Evolutionary conservation across 805 yeast species (phyloP), one percentile per base, ranked within the genome.

Genomic region (Candida methanosorbosa): DNA sequence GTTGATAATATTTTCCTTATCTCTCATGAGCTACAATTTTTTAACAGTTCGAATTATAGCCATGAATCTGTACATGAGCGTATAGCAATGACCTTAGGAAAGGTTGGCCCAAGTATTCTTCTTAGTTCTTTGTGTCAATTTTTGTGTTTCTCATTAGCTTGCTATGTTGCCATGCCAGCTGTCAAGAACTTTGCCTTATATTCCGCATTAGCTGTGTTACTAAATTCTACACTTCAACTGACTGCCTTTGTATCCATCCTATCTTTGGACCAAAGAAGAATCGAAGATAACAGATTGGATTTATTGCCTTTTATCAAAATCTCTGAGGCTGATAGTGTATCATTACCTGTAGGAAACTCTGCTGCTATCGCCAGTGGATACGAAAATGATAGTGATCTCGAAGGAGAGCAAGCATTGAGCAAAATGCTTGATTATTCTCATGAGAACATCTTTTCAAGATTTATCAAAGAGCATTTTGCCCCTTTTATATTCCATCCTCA

Each of bases 111-210:
- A 0, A 82, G 94, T 16, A 85, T 94, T 38, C 52, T 85, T 9
- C 62, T 85, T 17, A 81, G 95, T 35, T 75, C 94, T 0, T 44
- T 77, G 1, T 74, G 88, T 30, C 97, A 92, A 48, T 66, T 79
- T n/a, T 63, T 76, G 8, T 83, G 95, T 49, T 87, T 90, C 48
- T 57, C 75, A 7, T 61, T 90, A 28, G 95, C 95, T 0, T 66
- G 94, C 1, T 56, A 66, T 4, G 97, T 92, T 6, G 70, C 79
- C 11, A 92, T 92, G 97, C 97, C 97, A 2, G 97, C 97, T 0
- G 97, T 90, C 15, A 70, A 81, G 42, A 92, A 88, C 56, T 90
- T 90, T 65, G 97, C 98, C 0, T 57, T 82, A 12, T 92, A 85
- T 50, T 84, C 95, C 6, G 88, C 95, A 0, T 81, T 86, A 14